These are phyloP conservation scores for Orbilia quercus DNA, from an alignment of 2,329 filamentous ascomycete species.

Conservation along the genomic window DNA sequence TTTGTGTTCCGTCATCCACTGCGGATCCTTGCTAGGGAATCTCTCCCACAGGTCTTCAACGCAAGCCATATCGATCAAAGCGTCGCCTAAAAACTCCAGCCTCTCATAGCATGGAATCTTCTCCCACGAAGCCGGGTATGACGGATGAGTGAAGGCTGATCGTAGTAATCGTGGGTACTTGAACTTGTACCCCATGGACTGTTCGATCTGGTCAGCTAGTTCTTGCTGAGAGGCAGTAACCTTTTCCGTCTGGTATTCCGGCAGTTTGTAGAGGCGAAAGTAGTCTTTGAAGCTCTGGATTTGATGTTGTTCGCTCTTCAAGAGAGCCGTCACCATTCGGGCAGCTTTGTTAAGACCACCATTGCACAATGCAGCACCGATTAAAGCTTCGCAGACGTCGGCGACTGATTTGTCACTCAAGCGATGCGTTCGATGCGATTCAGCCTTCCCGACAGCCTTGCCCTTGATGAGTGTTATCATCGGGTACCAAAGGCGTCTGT, in stretches of 20 bases:
- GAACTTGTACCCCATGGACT: slow-evolving; percentile 73
- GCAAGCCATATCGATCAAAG: slow-evolving; percentile 85
- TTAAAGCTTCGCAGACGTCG: slow-evolving; percentile 93
- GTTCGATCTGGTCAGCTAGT: slow-evolving; percentile 73
- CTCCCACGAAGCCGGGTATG: slow-evolving; percentile 78
- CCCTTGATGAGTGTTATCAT: slow-evolving; percentile 78
- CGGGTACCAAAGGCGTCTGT: slow-evolving; percentile 82
- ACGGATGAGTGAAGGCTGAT: slow-evolving; percentile 89
- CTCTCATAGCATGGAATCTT: slow-evolving; percentile 89
- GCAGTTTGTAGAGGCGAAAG: slow-evolving; percentile 73
- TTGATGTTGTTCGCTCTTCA: slow-evolving; percentile 65
- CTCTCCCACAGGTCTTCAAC: slow-evolving; percentile 83
- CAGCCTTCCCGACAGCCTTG: slow-evolving; percentile 68
- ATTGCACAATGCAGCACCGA: slow-evolving; percentile 80
- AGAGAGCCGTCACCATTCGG: slow-evolving; percentile 68
- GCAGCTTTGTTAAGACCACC: slow-evolving; percentile 72
- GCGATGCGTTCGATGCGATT: slow-evolving; percentile 69
- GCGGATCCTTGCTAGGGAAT: slow-evolving; percentile 83
- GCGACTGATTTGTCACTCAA: slow-evolving; percentile 91
- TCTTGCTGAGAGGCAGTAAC: slow-evolving; percentile 76
- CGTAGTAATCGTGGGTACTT: slow-evolving; percentile 78
- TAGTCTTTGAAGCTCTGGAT: slow-evolving; percentile 80
- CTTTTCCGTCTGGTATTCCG: slow-evolving; percentile 74
- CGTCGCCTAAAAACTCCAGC: slow-evolving; percentile 84
- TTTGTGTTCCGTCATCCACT: slow-evolving; percentile 98